These are phyloP conservation scores for Suillus subaureus DNA, from an alignment of 768 basidiomycete genomes.

Conservation along the genomic window DNA sequence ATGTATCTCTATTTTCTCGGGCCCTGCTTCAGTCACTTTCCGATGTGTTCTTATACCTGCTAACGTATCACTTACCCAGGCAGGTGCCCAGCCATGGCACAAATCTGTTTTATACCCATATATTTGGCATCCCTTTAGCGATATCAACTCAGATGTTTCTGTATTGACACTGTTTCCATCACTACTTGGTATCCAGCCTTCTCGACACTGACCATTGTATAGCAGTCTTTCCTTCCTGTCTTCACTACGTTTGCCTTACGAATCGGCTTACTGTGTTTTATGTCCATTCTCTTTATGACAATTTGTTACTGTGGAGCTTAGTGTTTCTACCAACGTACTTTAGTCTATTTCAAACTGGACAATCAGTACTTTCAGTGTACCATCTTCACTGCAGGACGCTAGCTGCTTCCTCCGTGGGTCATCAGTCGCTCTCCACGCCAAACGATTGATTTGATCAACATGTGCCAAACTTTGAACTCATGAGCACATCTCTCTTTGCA, in stretches of 20 bases:
- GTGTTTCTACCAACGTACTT: constrained; percentile 32
- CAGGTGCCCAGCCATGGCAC: constrained; percentile 36
- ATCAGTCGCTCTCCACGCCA: constrained; percentile 72
- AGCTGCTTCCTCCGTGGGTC: constrained; percentile 47
- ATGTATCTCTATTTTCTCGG: constrained; percentile 83
- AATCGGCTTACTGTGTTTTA: constrained; percentile 17
- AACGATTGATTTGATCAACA: constrained; percentile 73
- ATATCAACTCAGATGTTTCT: constrained; percentile 58
- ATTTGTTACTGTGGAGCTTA: constrained; percentile 2
- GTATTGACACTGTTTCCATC: constrained; percentile 43
- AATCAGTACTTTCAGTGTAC: constrained; percentile 78
- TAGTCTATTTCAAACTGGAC: constrained; percentile 55
- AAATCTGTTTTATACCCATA: constrained; percentile 70
- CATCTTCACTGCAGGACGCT: constrained; percentile 92
- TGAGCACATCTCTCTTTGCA: constrained; percentile 1
- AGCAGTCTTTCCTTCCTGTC: constrained; percentile 39
- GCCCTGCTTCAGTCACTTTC: constrained; percentile 35
- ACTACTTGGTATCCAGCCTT: constrained; percentile 44
- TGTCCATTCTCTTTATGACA: constrained; percentile 7
- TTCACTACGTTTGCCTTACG: constrained; percentile 16
- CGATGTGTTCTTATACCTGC: constrained; percentile 44
- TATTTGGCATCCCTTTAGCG: constrained; percentile 50
- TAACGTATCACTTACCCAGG: constrained; percentile 49
- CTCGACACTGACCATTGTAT: constrained; percentile 65
- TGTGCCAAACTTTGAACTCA: constrained; percentile 61